Percentiles rank a stretch among this genome's conserved stretches.
Conservation (phyloP, 2,329 filamentous ascomycete genomes). For the Cladosporium velox region DNA sequence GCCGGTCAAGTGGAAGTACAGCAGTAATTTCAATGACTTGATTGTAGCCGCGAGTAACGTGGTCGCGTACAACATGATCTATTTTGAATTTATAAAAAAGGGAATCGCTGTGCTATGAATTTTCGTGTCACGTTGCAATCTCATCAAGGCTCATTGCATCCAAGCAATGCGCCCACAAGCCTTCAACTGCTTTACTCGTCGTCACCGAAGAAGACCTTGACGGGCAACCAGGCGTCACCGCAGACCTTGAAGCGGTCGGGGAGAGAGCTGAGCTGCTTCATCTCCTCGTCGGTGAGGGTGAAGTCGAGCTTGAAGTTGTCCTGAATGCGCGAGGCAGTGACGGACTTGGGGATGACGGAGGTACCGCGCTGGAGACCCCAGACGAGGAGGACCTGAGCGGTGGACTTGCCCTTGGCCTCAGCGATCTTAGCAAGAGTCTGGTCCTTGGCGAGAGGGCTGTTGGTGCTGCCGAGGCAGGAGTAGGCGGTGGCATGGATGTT, state of each 20-base stretch:
- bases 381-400: slow-evolving; percentile 49
- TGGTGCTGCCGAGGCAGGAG: slow-evolving; percentile 50
- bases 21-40: background rate
- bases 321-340: slow-evolving; percentile 64
- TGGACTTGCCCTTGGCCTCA: slow-evolving; percentile 44
- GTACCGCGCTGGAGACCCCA: slow-evolving; percentile 54
- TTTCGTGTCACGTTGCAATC: slow-evolving; percentile 15
- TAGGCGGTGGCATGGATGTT: slow-evolving; percentile 58
- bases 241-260: slow-evolving; percentile 82
- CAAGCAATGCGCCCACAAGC: slow-evolving; percentile 1
- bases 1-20: background rate
- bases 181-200: slow-evolving; percentile 61
- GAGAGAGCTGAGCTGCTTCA: slow-evolving; percentile 67
- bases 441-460: slow-evolving; percentile 46
- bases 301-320: slow-evolving; percentile 74
- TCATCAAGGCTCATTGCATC: slow-evolving; percentile 1
- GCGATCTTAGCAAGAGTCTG: slow-evolving; percentile 45
- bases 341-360: slow-evolving; percentile 55
- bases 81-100: slow-evolving; percentile 9
- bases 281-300: slow-evolving; percentile 71
- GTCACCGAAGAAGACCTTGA: slow-evolving; percentile 81
- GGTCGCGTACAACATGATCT: slow-evolving; percentile 10
- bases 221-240: slow-evolving; percentile 70
- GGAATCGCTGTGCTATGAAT: slow-evolving; percentile 11
- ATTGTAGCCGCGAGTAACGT: slow-evolving; percentile 3